Percentiles rank a stretch among this genome's conserved stretches.
Conservation (phyloP, 768 basidiomycete species). For the Hericium rajendrae region DNA sequence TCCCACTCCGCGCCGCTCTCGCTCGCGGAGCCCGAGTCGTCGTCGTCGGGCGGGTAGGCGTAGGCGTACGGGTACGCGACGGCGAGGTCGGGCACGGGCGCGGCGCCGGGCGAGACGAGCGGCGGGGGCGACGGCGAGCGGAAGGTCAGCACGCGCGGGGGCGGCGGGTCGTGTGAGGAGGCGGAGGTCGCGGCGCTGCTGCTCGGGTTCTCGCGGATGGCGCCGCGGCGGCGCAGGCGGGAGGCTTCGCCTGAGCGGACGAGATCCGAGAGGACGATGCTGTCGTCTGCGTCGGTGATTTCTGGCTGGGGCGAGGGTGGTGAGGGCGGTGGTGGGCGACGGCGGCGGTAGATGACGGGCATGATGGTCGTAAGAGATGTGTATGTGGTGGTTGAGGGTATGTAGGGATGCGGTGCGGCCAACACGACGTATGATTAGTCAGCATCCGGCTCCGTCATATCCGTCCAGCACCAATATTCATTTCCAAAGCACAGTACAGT, state of each 20-base stretch:
- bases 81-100: background rate
- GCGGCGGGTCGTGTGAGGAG: slow-evolving; percentile 7
- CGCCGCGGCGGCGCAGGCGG: slow-evolving; percentile 61
- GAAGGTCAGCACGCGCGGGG: background rate
- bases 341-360: slow-evolving; percentile 13
- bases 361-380: background rate
- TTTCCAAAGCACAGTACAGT: background rate
- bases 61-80: slow-evolving; percentile 1
- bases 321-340: background rate
- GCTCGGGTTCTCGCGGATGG: slow-evolving; percentile 39
- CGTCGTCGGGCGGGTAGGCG: background rate
- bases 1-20: slow-evolving; percentile 5
- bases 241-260: slow-evolving; percentile 69
- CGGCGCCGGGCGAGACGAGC: background rate
- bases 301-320: slow-evolving; percentile 1
- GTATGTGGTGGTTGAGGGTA: background rate
- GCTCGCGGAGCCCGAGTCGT: slow-evolving; percentile 1
- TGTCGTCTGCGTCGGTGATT: slow-evolving; percentile 47
- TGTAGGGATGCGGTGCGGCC: background rate
- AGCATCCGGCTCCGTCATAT: background rate
- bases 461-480: background rate
- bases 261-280: slow-evolving; percentile 64
- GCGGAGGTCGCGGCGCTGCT: slow-evolving; percentile 9
- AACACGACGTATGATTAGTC: background rate
- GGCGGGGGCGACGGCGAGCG: background rate